Conservation (phyloP, 208 protist genomes). For the Wallacemonas collosoma region DNA sequence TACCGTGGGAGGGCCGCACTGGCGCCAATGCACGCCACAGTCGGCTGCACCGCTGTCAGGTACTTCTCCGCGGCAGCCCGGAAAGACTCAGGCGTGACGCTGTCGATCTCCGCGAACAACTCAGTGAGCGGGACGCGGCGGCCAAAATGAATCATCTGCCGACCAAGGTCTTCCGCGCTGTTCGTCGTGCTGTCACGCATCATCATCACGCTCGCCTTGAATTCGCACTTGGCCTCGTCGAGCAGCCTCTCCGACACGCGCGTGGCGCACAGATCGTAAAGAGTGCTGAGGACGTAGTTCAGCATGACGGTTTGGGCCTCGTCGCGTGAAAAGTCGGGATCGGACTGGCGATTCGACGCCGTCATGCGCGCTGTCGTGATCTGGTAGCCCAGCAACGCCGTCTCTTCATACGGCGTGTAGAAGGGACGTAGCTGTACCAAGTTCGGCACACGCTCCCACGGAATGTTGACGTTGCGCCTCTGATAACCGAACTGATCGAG, state of each 20-base stretch:
- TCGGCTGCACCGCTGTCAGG: conserved; percentile 52
- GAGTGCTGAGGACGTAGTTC: conserved; percentile 62
- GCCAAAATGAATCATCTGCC: conserved; percentile 95
- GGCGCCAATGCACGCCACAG: conserved; percentile 79
- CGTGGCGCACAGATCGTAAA: conserved; percentile 69
- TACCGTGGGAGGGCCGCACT: conserved; percentile 57
- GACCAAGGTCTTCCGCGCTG: conserved; percentile 96
- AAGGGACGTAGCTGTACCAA: conserved; percentile 84
- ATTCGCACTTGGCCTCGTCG: conserved; percentile 93
- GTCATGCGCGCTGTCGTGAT: conserved; percentile 69
- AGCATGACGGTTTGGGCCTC: conserved; percentile 75
- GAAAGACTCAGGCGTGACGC: conserved; percentile 86
- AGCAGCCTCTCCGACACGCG: conserved; percentile 77
- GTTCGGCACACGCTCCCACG: conserved; percentile 66
- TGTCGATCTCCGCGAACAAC: conserved; percentile 92
- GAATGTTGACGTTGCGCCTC: conserved; percentile 66
- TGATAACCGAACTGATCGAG: conserved; percentile 74
- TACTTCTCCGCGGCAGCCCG: conserved; percentile 76
- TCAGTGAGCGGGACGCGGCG: conserved; percentile 90
- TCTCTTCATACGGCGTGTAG: conserved; percentile 92
- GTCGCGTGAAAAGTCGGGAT: conserved; percentile 39
- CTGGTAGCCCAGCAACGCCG: conserved; percentile 88
- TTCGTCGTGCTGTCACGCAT: conserved; percentile 95
- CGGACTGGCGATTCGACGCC: conserved; percentile 25
- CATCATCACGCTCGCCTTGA: conserved; percentile 93